phyloP scores from a whole-genome alignment of 192 early-diverging fungal species.

The Geosiphon pyriformis region DNA sequence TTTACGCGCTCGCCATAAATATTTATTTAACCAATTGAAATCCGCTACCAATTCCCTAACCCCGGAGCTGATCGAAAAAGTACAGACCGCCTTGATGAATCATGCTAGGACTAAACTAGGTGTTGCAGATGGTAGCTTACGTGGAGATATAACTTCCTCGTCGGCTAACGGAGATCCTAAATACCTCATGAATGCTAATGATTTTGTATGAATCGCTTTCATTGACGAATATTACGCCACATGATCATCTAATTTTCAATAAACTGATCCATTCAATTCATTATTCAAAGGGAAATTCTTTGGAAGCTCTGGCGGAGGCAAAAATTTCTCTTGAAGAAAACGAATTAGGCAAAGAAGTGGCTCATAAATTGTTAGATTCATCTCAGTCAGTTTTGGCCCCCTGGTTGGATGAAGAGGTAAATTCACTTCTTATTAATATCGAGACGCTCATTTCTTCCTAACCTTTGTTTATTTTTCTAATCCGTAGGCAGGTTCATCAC shows the following conservation, averaged over 20 bases:
- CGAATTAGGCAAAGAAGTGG: conserved; percentile 31
- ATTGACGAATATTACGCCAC: no score
- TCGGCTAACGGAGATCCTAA: conserved; percentile 54
- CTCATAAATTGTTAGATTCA: conserved; percentile 45
- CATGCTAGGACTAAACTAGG: conserved; percentile 59
- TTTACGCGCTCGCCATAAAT: conserved; percentile 76
- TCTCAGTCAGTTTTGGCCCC: conserved; percentile 47
- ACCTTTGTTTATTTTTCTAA: not conserved
- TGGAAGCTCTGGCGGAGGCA: conserved; percentile 39
- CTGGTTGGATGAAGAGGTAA: conserved; percentile 50
- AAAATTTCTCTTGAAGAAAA: conserved; percentile 40
- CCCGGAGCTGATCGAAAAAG: conserved; percentile 48
- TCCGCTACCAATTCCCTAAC: conserved; percentile 32
- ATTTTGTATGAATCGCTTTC: conserved; percentile 45
- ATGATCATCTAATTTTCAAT: no score
- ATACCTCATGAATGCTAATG: conserved; percentile 68
- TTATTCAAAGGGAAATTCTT: conserved; percentile 34
- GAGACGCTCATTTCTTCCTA: conserved; percentile 8
- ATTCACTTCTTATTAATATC: conserved; percentile 9
- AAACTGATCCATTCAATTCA: no score
- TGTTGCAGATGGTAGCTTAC: conserved; percentile 40
- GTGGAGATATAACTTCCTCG: conserved; percentile 37
- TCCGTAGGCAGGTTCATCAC: conserved; percentile 43
- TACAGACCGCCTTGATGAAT: conserved; percentile 53
- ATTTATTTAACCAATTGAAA: conserved; percentile 64